These are phyloP conservation scores for Ustilago cynodontis DNA, from an alignment of 1,284 basidiomycete genomes.

Conservation along the genomic window DNA sequence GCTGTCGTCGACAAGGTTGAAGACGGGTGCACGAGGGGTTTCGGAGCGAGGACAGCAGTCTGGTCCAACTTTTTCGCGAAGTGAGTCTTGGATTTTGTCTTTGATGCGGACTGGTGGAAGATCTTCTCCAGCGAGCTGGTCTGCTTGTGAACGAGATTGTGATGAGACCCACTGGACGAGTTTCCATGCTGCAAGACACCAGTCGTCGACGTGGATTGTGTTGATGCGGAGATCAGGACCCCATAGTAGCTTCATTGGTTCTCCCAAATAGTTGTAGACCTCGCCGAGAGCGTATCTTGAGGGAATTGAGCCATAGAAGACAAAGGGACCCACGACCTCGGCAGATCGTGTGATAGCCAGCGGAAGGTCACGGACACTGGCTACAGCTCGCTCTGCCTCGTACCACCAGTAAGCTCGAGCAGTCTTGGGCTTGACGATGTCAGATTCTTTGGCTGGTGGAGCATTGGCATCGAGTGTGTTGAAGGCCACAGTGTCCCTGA, in stretches of 20 bases:
- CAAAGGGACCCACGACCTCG: conserved; percentile 50
- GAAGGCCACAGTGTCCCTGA: conserved; percentile 52
- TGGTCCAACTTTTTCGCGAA: conserved; percentile 36
- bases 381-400: conserved; percentile 57
- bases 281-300: conserved; percentile 36
- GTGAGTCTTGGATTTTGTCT: conserved; percentile 39
- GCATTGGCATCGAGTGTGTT: conserved; percentile 44
- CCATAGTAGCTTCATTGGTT: conserved; percentile 56
- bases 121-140: conserved; percentile 46
- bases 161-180: conserved; percentile 44
- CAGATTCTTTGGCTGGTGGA: conserved; percentile 36
- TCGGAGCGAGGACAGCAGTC: conserved; percentile 43
- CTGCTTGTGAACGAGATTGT: conserved; percentile 30
- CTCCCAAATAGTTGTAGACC: conserved; percentile 37
- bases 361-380: conserved; percentile 37
- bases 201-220: conserved; percentile 55
- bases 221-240: conserved; percentile 51
- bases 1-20: conserved; percentile 59
- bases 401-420: conserved; percentile 55
- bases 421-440: conserved; percentile 38
- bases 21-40: conserved; percentile 53
- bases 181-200: conserved; percentile 48
- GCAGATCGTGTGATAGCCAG: conserved; percentile 56
- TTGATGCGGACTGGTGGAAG: conserved; percentile 47
- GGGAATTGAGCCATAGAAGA: conserved; percentile 32